These are phyloP conservation scores for Turritis glabra DNA, from an alignment of 345 rosid genomes.

Conservation along the genomic window DNA sequence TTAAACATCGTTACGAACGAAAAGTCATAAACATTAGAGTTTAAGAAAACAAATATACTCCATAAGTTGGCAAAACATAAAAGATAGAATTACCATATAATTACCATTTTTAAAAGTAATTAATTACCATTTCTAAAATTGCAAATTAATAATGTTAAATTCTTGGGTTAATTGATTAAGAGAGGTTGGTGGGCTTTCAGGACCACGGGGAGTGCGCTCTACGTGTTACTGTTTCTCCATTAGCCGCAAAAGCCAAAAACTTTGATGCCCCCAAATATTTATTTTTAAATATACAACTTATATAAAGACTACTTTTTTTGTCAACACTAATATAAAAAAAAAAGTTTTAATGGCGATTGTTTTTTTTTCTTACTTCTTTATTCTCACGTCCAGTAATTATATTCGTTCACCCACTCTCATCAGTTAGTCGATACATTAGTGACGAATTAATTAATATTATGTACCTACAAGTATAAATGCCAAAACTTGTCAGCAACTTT, in stretches of 20 bases:
- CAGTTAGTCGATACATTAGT: background rate
- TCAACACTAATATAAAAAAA: background rate
- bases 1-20: background rate
- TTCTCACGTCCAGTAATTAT: background rate
- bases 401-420: conserved; percentile 24
- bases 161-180: background rate
- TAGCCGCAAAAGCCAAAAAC: conserved; percentile 38
- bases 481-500: conserved; percentile 36
- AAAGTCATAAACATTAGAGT: background rate
- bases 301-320: background rate
- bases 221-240: conserved; percentile 39
- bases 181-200: conserved; percentile 20
- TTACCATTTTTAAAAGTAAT: no score
- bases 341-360: background rate
- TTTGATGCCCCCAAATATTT: conserved; percentile 1
- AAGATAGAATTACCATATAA: background rate
- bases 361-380: background rate
- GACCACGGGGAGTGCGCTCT: conserved; percentile 41
- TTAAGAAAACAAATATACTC: background rate
- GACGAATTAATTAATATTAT: conserved; percentile 3
- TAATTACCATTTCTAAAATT: background rate
- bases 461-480: conserved; percentile 26
- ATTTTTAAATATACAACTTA: background rate
- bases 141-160: background rate
- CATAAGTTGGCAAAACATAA: background rate